Evolutionary conservation across 441 rosid genomes (phyloP), one percentile per base, ranked within the genome.

Genomic region (Raphanus hybrid): DNA sequence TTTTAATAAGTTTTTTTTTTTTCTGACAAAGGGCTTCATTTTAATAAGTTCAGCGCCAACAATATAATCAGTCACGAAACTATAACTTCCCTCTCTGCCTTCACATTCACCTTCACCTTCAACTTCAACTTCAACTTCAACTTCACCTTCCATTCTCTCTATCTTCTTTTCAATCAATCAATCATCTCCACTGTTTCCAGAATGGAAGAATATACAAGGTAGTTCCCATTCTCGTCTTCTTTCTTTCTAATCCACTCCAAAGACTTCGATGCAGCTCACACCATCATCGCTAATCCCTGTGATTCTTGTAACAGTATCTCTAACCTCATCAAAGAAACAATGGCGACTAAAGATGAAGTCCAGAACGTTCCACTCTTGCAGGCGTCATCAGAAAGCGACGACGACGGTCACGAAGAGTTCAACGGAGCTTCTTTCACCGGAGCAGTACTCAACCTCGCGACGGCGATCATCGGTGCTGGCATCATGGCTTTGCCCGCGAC

Each of bases 391-490:
- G 82, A 82, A 8, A 82, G 82, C 5, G 85, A 80, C 8, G 78
- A 81, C 5, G 85, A 80, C 8, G 78, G 74, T 58, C 82, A 82
- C 64, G 86, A 85, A 29, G 92, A 91, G 73, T 87, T 86, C 70
- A 81, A 89, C 65, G 91, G 97, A 66, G 97, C 92, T 80, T 89
- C 94, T 6, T 89, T 88, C 61, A 78, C 78, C 12, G 97, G 94
- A 57, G 88, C 89, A 2, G 88, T 85, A 50, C 75, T 86, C 65
- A 88, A 88, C 58, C 73, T 88, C 12, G 81, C 90, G 4, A 88
- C 90, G 1, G 84, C 85, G 27, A 82, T 88, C 64, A 76, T 88
- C 3, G 90, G 92, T 10, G 87, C 90, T 26, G 92, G 90, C 39
- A 86, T 87, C 27, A 88, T 88, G 92, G 85, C 92, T 66, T 77